Evolutionary conservation across 2,329 filamentous ascomycete species (phyloP).

Genomic region (Trichoderma hamatum): DNA sequence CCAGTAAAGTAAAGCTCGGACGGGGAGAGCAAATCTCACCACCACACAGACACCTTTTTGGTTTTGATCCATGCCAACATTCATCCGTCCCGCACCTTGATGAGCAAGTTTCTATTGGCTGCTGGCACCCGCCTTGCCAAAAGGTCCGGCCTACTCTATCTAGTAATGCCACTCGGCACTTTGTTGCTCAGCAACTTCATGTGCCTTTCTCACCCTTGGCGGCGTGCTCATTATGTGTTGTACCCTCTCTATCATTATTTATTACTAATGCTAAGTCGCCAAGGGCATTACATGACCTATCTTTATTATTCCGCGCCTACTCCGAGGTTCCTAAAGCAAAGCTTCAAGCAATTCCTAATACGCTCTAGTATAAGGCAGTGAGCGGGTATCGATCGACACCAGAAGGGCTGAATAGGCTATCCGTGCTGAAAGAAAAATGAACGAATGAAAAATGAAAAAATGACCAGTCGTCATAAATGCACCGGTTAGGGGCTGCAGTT

Average conservation of each 20-base stretch:
- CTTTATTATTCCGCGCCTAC: no score
- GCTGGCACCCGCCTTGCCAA: conserved; percentile 9
- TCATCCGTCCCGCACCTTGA: conserved; percentile 15
- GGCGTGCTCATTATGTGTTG: not conserved
- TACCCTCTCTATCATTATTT: not conserved
- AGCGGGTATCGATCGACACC: not conserved
- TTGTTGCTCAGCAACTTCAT: not conserved
- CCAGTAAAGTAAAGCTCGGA: not conserved
- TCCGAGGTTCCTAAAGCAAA: not conserved
- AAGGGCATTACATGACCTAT: not conserved
- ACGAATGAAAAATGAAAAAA: not conserved
- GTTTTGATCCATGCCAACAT: not conserved
- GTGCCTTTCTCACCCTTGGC: not conserved
- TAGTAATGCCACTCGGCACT: not conserved
- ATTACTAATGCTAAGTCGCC: not conserved
- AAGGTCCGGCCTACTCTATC: not conserved
- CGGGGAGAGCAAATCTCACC: not conserved
- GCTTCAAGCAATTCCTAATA: not conserved
- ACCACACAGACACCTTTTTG: not conserved
- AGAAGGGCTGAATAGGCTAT: not conserved
- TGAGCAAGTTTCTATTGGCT: conserved; percentile 50
- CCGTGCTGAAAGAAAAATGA: not conserved
- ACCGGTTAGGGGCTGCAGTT: not conserved
- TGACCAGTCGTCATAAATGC: not conserved
- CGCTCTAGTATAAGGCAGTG: not conserved